A percentile compares a stretch with the other conserved stretches of the same genome.
These are phyloP conservation scores for Cyberlindnera mrakii DNA, from an alignment of 805 yeast genomes.

Conservation along the genomic window DNA sequence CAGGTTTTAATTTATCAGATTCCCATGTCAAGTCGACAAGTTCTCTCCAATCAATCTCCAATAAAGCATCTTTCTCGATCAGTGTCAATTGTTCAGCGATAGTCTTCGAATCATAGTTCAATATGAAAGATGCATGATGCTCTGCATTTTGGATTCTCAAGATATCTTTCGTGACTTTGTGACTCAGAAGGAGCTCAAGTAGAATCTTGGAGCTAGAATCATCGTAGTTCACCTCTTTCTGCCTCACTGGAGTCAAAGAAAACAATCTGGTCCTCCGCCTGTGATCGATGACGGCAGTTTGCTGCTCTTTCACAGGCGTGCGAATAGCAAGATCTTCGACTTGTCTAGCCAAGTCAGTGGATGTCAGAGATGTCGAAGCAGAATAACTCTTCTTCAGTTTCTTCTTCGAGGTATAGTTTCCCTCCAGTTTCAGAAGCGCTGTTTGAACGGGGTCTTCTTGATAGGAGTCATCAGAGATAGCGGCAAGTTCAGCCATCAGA, in stretches of 20 bases:
- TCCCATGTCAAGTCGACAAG: conserved; percentile 73
- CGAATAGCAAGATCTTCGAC: conserved; percentile 16
- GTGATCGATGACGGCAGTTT: conserved; percentile 29
- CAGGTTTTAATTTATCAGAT: conserved; percentile 51
- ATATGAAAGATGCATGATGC: conserved; percentile 75
- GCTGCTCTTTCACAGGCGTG: conserved; percentile 16
- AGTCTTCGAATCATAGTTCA: conserved; percentile 59
- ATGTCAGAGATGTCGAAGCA: conserved; percentile 14
- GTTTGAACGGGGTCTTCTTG: conserved; percentile 64
- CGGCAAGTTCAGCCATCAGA: conserved; percentile 71
- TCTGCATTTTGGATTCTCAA: conserved; percentile 27
- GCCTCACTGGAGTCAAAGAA: conserved; percentile 28
- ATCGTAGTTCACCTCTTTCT: conserved; percentile 17
- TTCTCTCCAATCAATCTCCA: conserved; percentile 90
- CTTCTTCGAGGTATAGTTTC: conserved; percentile 33
- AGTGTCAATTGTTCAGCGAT: conserved; percentile 80
- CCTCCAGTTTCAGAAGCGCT: conserved; percentile 77
- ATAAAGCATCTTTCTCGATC: conserved; percentile 77
- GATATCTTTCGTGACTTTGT: conserved; percentile 18
- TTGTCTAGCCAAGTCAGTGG: conserved; percentile 13
- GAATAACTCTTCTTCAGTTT: conserved; percentile 3
- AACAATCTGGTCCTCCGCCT: conserved; percentile 32
- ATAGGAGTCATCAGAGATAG: conserved; percentile 73
- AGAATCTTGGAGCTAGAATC: conserved; percentile 28
- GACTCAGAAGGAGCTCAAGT: conserved; percentile 32